Base-by-base conservation (phyloP, 1,284 basidiomycete species). In the Malassezia yamatoensis region DNA sequence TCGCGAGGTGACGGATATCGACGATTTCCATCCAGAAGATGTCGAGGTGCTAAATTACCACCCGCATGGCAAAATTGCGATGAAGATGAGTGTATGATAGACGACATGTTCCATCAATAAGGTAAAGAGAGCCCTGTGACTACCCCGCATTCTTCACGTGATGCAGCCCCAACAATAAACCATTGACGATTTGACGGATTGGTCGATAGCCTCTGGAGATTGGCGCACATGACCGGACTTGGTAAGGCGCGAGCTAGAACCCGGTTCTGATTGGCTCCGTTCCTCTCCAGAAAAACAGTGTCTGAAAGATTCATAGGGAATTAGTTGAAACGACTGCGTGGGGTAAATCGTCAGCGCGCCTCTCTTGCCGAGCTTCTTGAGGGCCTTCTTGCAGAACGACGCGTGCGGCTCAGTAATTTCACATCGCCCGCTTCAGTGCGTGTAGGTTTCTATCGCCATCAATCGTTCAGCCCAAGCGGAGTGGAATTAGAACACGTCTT, bases 31-130 rank as follows among this genome's bases (percentile, higher is more conserved):
- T 55, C 81, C 80, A 48, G 83, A 83, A 18, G 90, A 98, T 75
- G 84, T 98, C 59, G 80, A 85, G 41, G 82, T 98, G 9, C 84
- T 87, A 56, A 86, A 85, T 0, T 98, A 98, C 73, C 81, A 86
- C 61, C 87, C 88, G 11, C 83, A 89, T 73, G 85, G 85, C 7
- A 81, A 83, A 64, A 90, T 98, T 68, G 80, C 87, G 50, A 96
- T 98, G 93, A 90, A 90, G 79, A 96, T 96, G 93, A 91, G 88
- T 75, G 88, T 94, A 38, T 90, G 79, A 49, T 41, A 10, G 7
- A 41, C 39, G 21, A 29, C 24, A 29, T 29, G 24, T 29, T 29
- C 24, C 24, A 29, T 29, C 24, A 7, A 29, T 7, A 29, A 47
- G 45, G 33, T n/a, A 29, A 29, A 12, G 10, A 9, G 10, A 16